These are phyloP conservation scores for Sphagnum magellanicum DNA, from an alignment of 228 moss, liverwort and hornwort species.

Conservation along the genomic window DNA sequence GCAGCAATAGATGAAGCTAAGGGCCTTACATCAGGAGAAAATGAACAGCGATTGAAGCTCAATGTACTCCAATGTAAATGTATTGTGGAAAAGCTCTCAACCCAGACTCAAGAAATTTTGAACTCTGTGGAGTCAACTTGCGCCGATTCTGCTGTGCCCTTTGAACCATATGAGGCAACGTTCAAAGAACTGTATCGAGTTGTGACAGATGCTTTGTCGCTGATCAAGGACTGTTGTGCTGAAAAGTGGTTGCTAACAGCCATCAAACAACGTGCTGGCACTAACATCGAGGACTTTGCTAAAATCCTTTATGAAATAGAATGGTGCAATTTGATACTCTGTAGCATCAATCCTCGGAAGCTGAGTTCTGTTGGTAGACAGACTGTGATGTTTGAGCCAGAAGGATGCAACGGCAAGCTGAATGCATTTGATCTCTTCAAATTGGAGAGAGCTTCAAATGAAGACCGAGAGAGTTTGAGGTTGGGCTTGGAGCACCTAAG, in stretches of 20 bases:
- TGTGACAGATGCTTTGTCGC: not conserved
- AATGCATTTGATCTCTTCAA: not conserved
- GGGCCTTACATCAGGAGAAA: not conserved
- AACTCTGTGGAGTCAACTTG: not conserved
- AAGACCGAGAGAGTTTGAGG: slow-evolving; percentile 1
- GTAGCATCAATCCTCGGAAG: not conserved
- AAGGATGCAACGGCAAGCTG: not conserved
- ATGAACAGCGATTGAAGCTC: not conserved
- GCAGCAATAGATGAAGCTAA: no score
- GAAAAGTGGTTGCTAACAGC: not conserved
- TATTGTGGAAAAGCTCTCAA: not conserved
- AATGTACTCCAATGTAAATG: not conserved
- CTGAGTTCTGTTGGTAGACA: no score
- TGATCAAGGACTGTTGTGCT: not conserved
- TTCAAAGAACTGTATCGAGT: not conserved
- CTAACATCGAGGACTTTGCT: not conserved
- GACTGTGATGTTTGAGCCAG: not conserved
- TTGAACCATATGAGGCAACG: not conserved
- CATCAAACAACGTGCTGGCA: not conserved
- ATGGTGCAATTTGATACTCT: not conserved
- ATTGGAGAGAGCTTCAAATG: not conserved
- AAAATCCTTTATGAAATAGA: not conserved
- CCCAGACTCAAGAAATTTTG: not conserved
- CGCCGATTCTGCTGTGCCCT: not conserved
- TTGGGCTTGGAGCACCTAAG: not conserved